Percentiles rank a stretch among this genome's conserved stretches.
Evolutionary conservation across 345 rosid genomes (phyloP).

Genomic region (Schrenkiella parvula): DNA sequence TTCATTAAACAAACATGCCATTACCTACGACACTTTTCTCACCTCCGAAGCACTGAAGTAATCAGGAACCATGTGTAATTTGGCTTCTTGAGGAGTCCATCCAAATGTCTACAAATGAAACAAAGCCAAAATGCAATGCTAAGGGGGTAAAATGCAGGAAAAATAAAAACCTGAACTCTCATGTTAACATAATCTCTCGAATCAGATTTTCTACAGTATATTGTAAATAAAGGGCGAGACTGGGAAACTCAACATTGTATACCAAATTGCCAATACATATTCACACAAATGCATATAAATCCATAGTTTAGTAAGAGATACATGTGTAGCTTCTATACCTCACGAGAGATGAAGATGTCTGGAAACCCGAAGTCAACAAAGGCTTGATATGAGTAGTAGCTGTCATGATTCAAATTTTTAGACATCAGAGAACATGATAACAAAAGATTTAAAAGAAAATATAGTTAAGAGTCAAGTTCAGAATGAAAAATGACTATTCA

Average conservation of each 20-base stretch:
- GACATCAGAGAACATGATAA: neutral
- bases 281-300: neutral
- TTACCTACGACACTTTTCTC: slow-evolving; percentile 28
- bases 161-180: neutral
- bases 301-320: neutral
- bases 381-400: slow-evolving; percentile 88
- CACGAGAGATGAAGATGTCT: slow-evolving; percentile 87
- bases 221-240: neutral
- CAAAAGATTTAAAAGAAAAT: neutral
- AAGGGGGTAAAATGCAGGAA: neutral
- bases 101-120: slow-evolving; percentile 66
- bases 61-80: slow-evolving; percentile 86
- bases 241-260: neutral
- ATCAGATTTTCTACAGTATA: neutral
- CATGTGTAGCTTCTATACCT: slow-evolving; percentile 48
- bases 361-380: slow-evolving; percentile 82
- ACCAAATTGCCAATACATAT: neutral
- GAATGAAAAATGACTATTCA: neutral
- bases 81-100: slow-evolving; percentile 93
- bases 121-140: slow-evolving; percentile 5
- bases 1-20: slow-evolving; percentile 6
- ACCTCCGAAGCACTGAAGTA: slow-evolving; percentile 89
- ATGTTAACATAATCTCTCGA: neutral
- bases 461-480: neutral
- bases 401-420: slow-evolving; percentile 33